Conservation (phyloP, 2,329 filamentous ascomycete genomes). For the Colletotrichum sp. region DNA sequence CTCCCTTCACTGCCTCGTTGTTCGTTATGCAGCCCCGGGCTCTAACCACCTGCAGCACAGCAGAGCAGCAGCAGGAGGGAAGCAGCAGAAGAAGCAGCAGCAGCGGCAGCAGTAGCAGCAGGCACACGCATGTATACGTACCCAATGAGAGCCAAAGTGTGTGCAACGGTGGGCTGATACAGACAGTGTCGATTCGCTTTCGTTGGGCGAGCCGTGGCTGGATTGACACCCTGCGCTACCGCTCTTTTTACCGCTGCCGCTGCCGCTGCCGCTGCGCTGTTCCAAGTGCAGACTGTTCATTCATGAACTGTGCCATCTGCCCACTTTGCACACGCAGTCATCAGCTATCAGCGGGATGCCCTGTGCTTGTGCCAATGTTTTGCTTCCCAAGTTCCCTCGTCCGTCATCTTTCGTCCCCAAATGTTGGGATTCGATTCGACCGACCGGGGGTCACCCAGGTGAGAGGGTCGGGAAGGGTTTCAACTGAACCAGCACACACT, state of each 20-base stretch:
- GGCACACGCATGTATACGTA: background rate
- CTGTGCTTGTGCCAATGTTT: background rate
- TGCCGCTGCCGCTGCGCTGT: background rate
- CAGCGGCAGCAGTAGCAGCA: background rate
- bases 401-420: background rate
- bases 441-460: background rate
- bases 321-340: background rate
- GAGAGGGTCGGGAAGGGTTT: slow-evolving; percentile 13
- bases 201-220: background rate
- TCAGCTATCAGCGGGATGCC: background rate
- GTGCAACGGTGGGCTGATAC: background rate
- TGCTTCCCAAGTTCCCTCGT: background rate
- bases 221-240: background rate
- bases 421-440: slow-evolving; percentile 10
- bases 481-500: slow-evolving; percentile 15
- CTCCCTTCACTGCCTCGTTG: slow-evolving; percentile 14
- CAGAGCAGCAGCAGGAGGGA: background rate
- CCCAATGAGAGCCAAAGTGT: background rate
- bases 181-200: background rate
- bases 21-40: slow-evolving; percentile 15
- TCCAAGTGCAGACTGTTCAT: background rate
- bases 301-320: background rate
- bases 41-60: slow-evolving; percentile 15
- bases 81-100: background rate
- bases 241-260: background rate